These are phyloP conservation scores for Hyaloperonospora arabidopsidis DNA, from an alignment of 352 stramenopile genomes.

Conservation along the genomic window DNA sequence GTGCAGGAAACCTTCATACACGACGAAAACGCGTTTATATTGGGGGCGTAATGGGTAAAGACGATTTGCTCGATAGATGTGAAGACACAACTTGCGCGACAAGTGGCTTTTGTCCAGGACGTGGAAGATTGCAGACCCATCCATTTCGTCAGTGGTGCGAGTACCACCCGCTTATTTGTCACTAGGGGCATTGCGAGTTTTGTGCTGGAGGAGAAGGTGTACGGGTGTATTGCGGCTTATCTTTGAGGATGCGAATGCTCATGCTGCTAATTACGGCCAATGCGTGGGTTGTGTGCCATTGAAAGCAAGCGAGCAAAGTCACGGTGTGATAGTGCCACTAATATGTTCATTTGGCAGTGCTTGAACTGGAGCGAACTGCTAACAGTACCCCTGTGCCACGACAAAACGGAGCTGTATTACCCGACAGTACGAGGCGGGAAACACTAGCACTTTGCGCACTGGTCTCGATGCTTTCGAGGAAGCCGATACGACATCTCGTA, in stretches of 20 bases:
- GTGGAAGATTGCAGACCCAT: constrained; percentile 62
- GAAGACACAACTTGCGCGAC: constrained; percentile 66
- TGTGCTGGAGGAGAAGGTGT: constrained; percentile 58
- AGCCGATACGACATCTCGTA: constrained; percentile 31
- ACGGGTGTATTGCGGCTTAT: constrained; percentile 59
- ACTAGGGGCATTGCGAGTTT: constrained; percentile 39
- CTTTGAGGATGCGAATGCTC: constrained; percentile 44
- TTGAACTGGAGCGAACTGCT: constrained; percentile 45
- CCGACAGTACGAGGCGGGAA: constrained; percentile 43
- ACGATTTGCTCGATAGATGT: no score
- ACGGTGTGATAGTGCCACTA: constrained; percentile 56
- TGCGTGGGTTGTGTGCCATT: constrained; percentile 10
- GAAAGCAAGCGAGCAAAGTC: constrained; percentile 49
- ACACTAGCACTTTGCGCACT: constrained; percentile 44
- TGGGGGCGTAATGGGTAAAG: no score
- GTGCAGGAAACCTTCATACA: no score
- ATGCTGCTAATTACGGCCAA: constrained; percentile 15
- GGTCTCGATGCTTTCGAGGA: constrained; percentile 61
- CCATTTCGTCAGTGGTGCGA: constrained; percentile 58
- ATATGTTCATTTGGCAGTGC: constrained; percentile 53
- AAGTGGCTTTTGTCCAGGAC: constrained; percentile 79
- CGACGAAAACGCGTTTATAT: no score
- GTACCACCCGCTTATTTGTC: constrained; percentile 50
- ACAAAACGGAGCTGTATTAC: constrained; percentile 27
- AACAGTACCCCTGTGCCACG: constrained; percentile 6